phyloP scores from a whole-genome alignment of 1,139 yeast species.

The Taiozyma onychis region DNA sequence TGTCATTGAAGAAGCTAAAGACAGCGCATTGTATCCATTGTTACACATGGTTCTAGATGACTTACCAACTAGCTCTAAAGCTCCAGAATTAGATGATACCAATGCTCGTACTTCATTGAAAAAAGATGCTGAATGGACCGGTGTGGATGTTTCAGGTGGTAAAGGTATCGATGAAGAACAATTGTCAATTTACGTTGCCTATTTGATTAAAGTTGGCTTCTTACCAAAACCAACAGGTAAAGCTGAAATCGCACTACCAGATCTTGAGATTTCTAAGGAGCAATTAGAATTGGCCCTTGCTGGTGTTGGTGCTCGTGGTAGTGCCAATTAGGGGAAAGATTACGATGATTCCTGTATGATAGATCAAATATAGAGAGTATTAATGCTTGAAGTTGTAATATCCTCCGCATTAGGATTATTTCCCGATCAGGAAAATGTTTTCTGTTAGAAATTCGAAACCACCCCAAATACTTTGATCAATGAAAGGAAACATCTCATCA shows the following conservation, averaged over 20 bases:
- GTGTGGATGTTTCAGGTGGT: conserved; percentile 61
- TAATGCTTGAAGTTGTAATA: background rate
- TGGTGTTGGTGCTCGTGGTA: conserved; percentile 86
- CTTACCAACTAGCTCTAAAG: conserved; percentile 84
- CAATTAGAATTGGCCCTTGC: conserved; percentile 61
- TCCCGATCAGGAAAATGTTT: background rate
- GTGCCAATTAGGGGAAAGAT: conserved; percentile 22
- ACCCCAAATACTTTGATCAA: no score
- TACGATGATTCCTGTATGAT: background rate
- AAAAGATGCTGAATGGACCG: conserved; percentile 57
- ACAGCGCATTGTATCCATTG: conserved; percentile 87
- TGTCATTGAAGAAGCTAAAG: conserved; percentile 65
- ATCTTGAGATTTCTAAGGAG: conserved; percentile 47
- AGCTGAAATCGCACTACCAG: conserved; percentile 48
- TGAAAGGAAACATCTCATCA: background rate
- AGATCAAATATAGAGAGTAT: background rate
- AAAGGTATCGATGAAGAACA: conserved; percentile 63
- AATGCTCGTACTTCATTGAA: conserved; percentile 66
- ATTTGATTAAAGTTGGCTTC: conserved; percentile 74
- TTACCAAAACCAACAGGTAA: conserved; percentile 50
- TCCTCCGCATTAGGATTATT: background rate
- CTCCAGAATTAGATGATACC: conserved; percentile 88
- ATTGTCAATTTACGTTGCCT: conserved; percentile 73
- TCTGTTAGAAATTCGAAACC: background rate
- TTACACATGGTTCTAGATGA: conserved; percentile 91